phyloP scores from a whole-genome alignment of 805 yeast genomes.

The Kodamaea kaohsiungensis region DNA sequence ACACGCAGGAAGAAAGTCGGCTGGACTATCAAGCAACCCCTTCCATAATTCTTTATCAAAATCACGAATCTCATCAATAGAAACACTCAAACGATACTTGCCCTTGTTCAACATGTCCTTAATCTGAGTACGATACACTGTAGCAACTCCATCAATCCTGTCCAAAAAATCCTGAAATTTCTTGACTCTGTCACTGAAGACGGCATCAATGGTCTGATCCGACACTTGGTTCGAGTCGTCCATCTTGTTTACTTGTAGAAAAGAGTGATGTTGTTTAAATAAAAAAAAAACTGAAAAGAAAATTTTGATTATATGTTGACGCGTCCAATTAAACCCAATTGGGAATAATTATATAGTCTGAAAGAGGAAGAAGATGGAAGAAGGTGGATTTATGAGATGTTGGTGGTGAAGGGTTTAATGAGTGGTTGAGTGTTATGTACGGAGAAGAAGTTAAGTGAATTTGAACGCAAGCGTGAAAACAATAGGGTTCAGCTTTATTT shows the following conservation, averaged over 20 bases:
- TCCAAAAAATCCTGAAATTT: conserved; percentile 85
- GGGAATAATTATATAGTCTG: background rate
- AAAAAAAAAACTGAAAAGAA: conserved; percentile 6
- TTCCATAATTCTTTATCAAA: conserved; percentile 78
- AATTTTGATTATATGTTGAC: background rate
- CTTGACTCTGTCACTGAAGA: conserved; percentile 80
- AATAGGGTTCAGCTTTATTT: no score
- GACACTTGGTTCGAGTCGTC: conserved; percentile 18
- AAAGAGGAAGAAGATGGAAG: background rate
- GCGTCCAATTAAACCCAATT: conserved; percentile 7
- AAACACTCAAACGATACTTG: conserved; percentile 65
- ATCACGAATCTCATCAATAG: conserved; percentile 84
- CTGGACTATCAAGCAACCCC: conserved; percentile 73
- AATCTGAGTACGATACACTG: conserved; percentile 69
- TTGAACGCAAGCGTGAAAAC: no score
- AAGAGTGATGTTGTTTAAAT: background rate
- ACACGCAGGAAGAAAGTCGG: conserved; percentile 86
- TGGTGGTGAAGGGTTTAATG: background rate
- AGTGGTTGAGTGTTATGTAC: no score
- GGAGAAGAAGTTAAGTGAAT: no score
- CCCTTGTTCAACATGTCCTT: conserved; percentile 70
- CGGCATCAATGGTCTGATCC: conserved; percentile 44
- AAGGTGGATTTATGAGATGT: no score
- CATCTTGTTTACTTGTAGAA: conserved; percentile 14
- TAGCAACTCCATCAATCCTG: conserved; percentile 47